Evolutionary conservation across 805 yeast species (phyloP).

Genomic region (Priceomyces medius): DNA sequence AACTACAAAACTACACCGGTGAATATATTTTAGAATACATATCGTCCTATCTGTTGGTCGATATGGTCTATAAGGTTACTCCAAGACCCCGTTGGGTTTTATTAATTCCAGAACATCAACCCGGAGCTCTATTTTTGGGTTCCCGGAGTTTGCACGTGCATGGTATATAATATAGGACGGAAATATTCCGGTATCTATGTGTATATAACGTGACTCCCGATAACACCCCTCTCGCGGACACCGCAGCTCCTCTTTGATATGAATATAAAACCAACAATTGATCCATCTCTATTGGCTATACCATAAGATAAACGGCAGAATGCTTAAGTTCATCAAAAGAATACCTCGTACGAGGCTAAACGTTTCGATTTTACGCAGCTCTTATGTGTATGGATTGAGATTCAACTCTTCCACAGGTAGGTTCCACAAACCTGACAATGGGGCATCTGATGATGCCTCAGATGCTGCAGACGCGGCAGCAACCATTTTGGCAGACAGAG

Average conservation of each 20-base stretch:
- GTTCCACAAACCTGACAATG: conserved; percentile 32
- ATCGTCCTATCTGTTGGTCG: no score
- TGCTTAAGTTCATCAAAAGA: not conserved
- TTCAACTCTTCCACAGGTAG: conserved; percentile 11
- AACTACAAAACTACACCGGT: not conserved
- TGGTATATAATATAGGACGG: not conserved
- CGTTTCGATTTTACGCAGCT: not conserved
- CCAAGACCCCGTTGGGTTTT: no score
- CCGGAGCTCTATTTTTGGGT: not conserved
- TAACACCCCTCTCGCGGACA: no score
- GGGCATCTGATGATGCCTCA: conserved; percentile 49
- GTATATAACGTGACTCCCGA: not conserved
- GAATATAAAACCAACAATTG: no score
- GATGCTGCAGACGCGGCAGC: conserved; percentile 75
- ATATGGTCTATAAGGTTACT: no score
- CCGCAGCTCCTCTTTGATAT: no score
- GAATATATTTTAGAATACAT: no score
- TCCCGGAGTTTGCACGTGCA: not conserved
- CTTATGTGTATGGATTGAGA: not conserved
- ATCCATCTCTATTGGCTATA: no score
- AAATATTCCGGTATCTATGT: not conserved
- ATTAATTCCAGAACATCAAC: not conserved
- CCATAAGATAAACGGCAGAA: no score
- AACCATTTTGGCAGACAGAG: conserved; percentile 61
- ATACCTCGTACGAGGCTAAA: not conserved